phyloP scores from a whole-genome alignment of 2,329 filamentous ascomycete species.

The Curvularia hawaiiensis region DNA sequence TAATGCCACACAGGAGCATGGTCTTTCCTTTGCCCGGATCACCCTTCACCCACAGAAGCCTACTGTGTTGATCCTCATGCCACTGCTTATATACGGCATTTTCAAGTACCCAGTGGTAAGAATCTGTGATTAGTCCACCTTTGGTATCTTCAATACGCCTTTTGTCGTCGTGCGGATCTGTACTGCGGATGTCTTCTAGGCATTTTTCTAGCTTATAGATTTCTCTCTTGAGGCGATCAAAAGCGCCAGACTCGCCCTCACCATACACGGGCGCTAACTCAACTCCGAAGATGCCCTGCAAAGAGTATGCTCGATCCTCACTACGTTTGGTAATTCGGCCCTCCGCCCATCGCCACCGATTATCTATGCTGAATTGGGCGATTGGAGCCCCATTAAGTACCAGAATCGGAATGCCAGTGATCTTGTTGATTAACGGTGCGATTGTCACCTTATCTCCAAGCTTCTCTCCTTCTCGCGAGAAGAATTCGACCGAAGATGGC shows the following conservation, averaged over 20 bases:
- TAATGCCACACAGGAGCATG: conserved; percentile 1
- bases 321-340: conserved; percentile 16
- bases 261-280: conserved; percentile 6
- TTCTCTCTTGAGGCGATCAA: conserved; percentile 16
- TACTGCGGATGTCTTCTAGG: conserved; percentile 11
- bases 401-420: conserved; percentile 11
- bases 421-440: conserved; percentile 2
- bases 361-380: conserved; percentile 10
- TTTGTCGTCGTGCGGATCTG: conserved; percentile 14
- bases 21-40: conserved; percentile 3
- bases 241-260: conserved; percentile 13
- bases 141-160: neutral
- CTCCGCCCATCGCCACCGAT: conserved; percentile 14
- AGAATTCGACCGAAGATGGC: conserved; percentile 22
- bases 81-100: conserved; percentile 7
- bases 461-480: conserved; percentile 10
- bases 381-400: conserved; percentile 6
- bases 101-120: conserved; percentile 15
- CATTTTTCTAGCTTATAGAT: conserved; percentile 13
- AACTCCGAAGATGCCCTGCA: conserved; percentile 16
- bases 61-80: neutral
- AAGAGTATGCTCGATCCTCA: conserved; percentile 14
- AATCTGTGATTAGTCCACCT: conserved; percentile 4
- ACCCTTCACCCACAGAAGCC: neutral
- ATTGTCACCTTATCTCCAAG: conserved; percentile 15